phyloP scores from a whole-genome alignment of 495 filamentous ascomycete genomes.

The Daldinia childiae region DNA sequence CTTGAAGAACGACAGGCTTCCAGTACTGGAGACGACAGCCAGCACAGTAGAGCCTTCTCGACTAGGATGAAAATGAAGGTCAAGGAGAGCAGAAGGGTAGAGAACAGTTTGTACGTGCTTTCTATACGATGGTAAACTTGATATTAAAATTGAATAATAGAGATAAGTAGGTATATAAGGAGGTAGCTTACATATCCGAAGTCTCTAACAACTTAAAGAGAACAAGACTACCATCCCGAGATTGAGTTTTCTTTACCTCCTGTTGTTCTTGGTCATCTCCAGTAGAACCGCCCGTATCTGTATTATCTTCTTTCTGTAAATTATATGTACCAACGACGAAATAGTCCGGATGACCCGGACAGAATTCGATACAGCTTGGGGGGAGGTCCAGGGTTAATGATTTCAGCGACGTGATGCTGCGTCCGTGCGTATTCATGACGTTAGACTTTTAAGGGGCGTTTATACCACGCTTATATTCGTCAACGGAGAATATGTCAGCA shows the following conservation, averaged over 20 bases:
- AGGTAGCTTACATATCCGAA: slow-evolving; percentile 60
- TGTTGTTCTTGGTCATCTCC: slow-evolving; percentile 34
- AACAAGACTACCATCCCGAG: slow-evolving; percentile 76
- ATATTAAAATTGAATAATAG: slow-evolving; percentile 5
- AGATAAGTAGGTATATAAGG: background rate
- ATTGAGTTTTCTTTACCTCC: slow-evolving; percentile 55
- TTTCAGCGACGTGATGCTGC: slow-evolving; percentile 46
- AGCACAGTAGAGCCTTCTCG: slow-evolving; percentile 59
- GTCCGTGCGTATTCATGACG: slow-evolving; percentile 31
- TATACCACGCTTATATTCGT: background rate
- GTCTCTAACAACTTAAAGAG: slow-evolving; percentile 65
- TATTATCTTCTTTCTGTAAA: slow-evolving; percentile 64
- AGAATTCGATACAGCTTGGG: slow-evolving; percentile 88
- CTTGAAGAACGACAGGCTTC: slow-evolving; percentile 70
- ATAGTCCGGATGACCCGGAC: slow-evolving; percentile 67
- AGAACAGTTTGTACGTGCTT: slow-evolving; percentile 58
- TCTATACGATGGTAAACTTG: slow-evolving; percentile 44
- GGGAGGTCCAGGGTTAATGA: slow-evolving; percentile 66
- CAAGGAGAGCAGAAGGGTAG: slow-evolving; percentile 78
- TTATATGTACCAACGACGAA: slow-evolving; percentile 90
- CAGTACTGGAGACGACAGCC: slow-evolving; percentile 78
- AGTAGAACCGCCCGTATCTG: slow-evolving; percentile 40
- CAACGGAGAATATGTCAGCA: slow-evolving; percentile 7
- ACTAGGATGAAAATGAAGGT: slow-evolving; percentile 80
- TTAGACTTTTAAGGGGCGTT: slow-evolving; percentile 1